These are phyloP conservation scores for Globisporangium yorkense DNA, from an alignment of 352 stramenopile species.

Conservation along the genomic window DNA sequence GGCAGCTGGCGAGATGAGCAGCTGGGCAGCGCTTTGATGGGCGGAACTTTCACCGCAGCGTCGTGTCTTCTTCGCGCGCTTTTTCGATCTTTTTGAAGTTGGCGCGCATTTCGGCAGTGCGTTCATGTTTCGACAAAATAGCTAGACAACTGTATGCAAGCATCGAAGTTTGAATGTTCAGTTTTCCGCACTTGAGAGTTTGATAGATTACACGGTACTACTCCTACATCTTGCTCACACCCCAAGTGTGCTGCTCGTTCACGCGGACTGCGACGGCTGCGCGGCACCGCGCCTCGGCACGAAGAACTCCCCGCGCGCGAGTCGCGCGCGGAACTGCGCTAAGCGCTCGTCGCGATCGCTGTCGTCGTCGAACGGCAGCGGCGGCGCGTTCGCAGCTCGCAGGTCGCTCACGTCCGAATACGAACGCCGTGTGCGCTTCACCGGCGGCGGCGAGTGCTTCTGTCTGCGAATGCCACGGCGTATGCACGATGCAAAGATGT, in stretches of 20 bases:
- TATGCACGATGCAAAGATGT: too few species aligned
- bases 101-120: not conserved
- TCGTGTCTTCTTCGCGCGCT: constrained; percentile 3
- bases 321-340: constrained; percentile 14
- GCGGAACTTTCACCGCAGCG: constrained; percentile 3
- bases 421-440: not conserved
- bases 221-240: too few species aligned
- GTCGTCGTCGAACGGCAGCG: constrained; percentile 24
- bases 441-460: not conserved
- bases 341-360: constrained; percentile 16
- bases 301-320: constrained; percentile 9
- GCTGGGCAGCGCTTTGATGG: not conserved
- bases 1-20: not conserved
- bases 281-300: not conserved
- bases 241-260: not conserved
- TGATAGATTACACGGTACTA: not conserved
- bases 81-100: not conserved
- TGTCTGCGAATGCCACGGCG: not conserved
- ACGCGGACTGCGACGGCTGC: not conserved
- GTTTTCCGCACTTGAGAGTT: not conserved
- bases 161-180: too few species aligned
- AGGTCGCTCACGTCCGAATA: not conserved
- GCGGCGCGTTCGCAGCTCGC: constrained; percentile 1
- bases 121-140: not conserved
- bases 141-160: not conserved